phyloP scores from a whole-genome alignment of 2,329 filamentous ascomycete species.

The Gliomastix tumulicola region DNA sequence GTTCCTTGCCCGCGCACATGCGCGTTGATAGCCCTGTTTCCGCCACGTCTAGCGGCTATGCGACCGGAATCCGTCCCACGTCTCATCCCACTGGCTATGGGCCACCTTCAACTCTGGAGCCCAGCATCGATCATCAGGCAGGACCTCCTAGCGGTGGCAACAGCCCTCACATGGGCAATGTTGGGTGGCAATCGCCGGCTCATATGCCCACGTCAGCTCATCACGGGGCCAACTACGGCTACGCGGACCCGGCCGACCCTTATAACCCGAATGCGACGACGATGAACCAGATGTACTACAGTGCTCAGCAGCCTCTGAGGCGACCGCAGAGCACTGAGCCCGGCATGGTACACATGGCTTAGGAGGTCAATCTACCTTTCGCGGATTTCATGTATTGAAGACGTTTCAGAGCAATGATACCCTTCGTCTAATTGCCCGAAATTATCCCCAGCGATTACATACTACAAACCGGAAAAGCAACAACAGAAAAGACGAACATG shows the following conservation, averaged over 20 bases:
- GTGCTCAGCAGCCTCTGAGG: slow-evolving; percentile 55
- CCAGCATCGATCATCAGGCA: slow-evolving; percentile 69
- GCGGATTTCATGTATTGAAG: too few species aligned
- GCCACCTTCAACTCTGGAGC: slow-evolving; percentile 80
- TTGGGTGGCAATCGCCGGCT: slow-evolving; percentile 82
- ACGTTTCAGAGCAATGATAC: background rate
- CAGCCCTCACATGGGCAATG: slow-evolving; percentile 76
- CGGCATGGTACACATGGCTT: slow-evolving; percentile 29
- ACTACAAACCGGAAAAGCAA: too few species aligned
- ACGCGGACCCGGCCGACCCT: slow-evolving; percentile 69
- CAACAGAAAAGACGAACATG: too few species aligned
- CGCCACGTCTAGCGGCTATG: slow-evolving; percentile 53
- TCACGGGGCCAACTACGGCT: slow-evolving; percentile 61
- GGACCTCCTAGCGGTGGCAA: slow-evolving; percentile 63
- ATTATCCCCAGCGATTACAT: too few species aligned
- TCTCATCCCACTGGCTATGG: slow-evolving; percentile 80
- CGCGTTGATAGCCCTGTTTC: slow-evolving; percentile 67
- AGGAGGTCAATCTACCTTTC: slow-evolving; percentile 1
- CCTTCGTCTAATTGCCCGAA: too few species aligned
- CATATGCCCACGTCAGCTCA: slow-evolving; percentile 65
- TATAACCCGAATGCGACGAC: slow-evolving; percentile 51
- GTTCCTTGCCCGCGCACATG: slow-evolving; percentile 75
- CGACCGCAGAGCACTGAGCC: slow-evolving; percentile 72
- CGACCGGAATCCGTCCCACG: slow-evolving; percentile 58
- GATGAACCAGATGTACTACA: slow-evolving; percentile 67